phyloP scores from a whole-genome alignment of 208 protist species.

The Phytomonas serpens region DNA sequence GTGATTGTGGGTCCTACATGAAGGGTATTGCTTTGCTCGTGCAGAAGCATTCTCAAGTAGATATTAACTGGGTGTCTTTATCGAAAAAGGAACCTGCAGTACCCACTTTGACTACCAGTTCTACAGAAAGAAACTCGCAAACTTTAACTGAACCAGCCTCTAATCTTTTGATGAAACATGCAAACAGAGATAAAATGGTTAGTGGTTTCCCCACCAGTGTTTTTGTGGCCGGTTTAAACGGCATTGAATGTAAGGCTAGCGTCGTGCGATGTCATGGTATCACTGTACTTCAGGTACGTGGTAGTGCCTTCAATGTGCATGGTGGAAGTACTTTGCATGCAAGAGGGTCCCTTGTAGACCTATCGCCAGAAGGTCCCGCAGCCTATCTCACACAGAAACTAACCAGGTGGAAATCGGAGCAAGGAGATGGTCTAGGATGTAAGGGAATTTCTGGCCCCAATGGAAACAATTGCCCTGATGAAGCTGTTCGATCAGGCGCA shows the following conservation, averaged over 20 bases:
- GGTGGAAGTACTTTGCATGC: slow-evolving; percentile 26
- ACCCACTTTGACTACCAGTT: not conserved
- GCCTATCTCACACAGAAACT: slow-evolving; percentile 6
- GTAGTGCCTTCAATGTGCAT: slow-evolving; percentile 62
- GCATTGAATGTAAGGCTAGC: slow-evolving; percentile 47
- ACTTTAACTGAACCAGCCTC: not conserved
- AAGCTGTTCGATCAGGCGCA: not conserved
- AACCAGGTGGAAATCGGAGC: not conserved
- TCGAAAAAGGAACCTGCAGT: not conserved
- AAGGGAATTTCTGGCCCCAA: not conserved
- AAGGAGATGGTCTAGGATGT: not conserved
- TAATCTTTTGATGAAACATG: not conserved
- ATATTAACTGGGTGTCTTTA: slow-evolving; percentile 17
- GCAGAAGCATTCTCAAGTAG: slow-evolving; percentile 34
- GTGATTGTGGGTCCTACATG: slow-evolving; percentile 48
- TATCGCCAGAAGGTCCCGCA: slow-evolving; percentile 16
- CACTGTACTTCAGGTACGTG: slow-evolving; percentile 28
- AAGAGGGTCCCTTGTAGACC: slow-evolving; percentile 36
- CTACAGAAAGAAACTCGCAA: not conserved
- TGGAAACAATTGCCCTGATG: not conserved
- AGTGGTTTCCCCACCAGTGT: slow-evolving; percentile 15
- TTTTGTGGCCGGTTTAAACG: slow-evolving; percentile 38
- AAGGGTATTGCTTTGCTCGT: slow-evolving; percentile 49
- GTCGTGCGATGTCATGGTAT: slow-evolving; percentile 34
- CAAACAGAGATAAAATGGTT: not conserved